Evolutionary conservation across 2,329 filamentous ascomycete species (phyloP).

Genomic region (Ascochyta rabiei): DNA sequence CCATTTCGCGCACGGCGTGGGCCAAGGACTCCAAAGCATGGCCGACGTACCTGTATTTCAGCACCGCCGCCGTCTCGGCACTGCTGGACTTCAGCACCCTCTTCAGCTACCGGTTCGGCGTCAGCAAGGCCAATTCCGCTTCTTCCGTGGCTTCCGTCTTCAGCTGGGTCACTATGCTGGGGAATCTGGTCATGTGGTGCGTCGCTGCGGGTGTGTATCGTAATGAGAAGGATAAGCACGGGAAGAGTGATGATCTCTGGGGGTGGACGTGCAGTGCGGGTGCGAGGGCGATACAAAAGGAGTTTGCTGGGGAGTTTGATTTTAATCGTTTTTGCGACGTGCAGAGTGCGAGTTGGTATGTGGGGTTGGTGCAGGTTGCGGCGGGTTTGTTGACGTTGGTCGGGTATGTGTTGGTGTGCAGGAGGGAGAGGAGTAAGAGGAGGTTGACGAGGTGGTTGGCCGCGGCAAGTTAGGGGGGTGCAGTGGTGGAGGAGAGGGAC

Average conservation of each 20-base stretch:
- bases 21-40: slow-evolving; percentile 44
- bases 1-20: slow-evolving; percentile 48
- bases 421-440: slow-evolving; percentile 40
- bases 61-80: slow-evolving; percentile 37
- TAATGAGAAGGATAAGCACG: slow-evolving; percentile 43
- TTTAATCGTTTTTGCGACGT: slow-evolving; percentile 46
- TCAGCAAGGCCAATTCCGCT: slow-evolving; percentile 43
- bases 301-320: slow-evolving; percentile 45
- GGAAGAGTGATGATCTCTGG: slow-evolving; percentile 50
- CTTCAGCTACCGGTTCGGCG: slow-evolving; percentile 39
- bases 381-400: slow-evolving; percentile 37
- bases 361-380: slow-evolving; percentile 44
- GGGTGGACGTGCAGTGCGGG: slow-evolving; percentile 49
- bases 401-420: slow-evolving; percentile 38
- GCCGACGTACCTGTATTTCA: slow-evolving; percentile 52
- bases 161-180: slow-evolving; percentile 34
- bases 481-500: background rate
- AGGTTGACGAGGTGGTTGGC: slow-evolving; percentile 21
- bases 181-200: slow-evolving; percentile 47
- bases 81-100: slow-evolving; percentile 46
- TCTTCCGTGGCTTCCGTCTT: slow-evolving; percentile 38
- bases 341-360: slow-evolving; percentile 46
- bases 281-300: slow-evolving; percentile 46
- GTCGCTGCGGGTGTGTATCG: slow-evolving; percentile 45
- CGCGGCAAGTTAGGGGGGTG: background rate